These are phyloP conservation scores for maize (Zea mays) DNA, from an alignment of 176 grass and related monocot genomes.

Conservation along the genomic window Zm-B73-REFERENCE-NAM-5.0 NC_050096.1:60578001-60578500, in stretches of 20 bases:
- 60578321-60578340: conserved; percentile 98
- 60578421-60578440: conserved; percentile 1
- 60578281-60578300: conserved; percentile 85
- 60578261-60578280: conserved; percentile 89
- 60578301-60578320: conserved; percentile 96
- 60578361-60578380: background rate
- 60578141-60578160: conserved; percentile 60
- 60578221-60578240: conserved; percentile 63
- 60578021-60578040: conserved; percentile 70
- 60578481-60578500: conserved; percentile 7
- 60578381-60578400: conserved; percentile 12
- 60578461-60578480: background rate
- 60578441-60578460: background rate
- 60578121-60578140: conserved; percentile 83
- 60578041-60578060: conserved; percentile 72
- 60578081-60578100: conserved; percentile 71
- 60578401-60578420: conserved; percentile 1
- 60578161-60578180: conserved; percentile 19
- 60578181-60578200: conserved; percentile 37
- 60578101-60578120: conserved; percentile 86
- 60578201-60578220: conserved; percentile 33
- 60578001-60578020: conserved; percentile 70
- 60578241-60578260: conserved; percentile 94
- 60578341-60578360: conserved; percentile 76
- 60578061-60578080: conserved; percentile 81